Evolutionary conservation across 1,284 basidiomycete genomes (phyloP), one percentile per base, ranked within the genome.

Genomic region (Crepidotus sp.): DNA sequence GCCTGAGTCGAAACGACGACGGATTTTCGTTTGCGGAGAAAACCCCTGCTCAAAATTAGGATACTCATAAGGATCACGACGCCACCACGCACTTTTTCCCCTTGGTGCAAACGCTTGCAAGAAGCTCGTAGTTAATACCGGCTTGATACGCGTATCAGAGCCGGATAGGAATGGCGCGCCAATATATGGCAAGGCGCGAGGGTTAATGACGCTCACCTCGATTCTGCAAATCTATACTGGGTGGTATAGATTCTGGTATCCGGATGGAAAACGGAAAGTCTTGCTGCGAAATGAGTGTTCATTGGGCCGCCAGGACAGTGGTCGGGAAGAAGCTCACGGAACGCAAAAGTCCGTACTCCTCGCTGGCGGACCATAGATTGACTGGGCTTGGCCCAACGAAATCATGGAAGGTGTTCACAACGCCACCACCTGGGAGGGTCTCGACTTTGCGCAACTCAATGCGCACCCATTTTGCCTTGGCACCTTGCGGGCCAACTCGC

Each of bases 381-480:
- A 84, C 68, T 4, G 81, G 82, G 55, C 80, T 82, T 13, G 77
- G 74, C 3, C 83, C 83, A 26, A 87, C 76, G 50, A 74, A 75
- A 58, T 86, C 79, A 55, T 73, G 76, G 64, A 82, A 88, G 6
- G 78, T 78, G 61, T 80, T 83, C 18, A 69, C 63, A 49, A 70
- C 65, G 8, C 81, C 79, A 22, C 79, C 83, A 14, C 77, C 77
- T 1, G 86, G 85, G 35, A 89, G 69, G 1, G 76, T 80, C 64
- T 94, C 90, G 33, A 90, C 77, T 67, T 90, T 91, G 55, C 85
- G 77, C 57, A 93, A 70, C 64, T 92, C 88, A 49, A 93, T 79
- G 52, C 83, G 78, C 21, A 94, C 80, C 80, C 85, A 92, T 64
- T 90, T 89, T 18, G 86, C 86, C 68, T 90, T 92, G 57, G 86